Conservation (phyloP, 768 basidiomycete species). For the Zangia roseola region DNA sequence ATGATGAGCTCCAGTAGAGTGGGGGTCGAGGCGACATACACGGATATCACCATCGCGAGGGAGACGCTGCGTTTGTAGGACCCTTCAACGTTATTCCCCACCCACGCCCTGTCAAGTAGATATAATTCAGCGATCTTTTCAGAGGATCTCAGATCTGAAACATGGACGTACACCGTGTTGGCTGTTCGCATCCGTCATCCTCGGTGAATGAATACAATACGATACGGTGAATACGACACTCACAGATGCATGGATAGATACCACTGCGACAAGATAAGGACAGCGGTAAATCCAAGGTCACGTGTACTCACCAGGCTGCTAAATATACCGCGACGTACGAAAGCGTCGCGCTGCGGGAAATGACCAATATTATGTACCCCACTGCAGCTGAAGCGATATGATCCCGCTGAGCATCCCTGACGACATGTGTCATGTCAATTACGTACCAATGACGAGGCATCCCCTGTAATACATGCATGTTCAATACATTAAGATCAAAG, state of each 20-base stretch:
- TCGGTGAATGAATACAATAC: background rate
- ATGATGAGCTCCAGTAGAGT: background rate
- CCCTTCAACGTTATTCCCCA: conserved; percentile 72
- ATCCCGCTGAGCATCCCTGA: background rate
- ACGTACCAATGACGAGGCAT: conserved; percentile 28
- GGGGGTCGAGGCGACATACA: conserved; percentile 38
- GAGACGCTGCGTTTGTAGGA: conserved; percentile 74
- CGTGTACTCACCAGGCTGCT: conserved; percentile 55
- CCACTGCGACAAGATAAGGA: conserved; percentile 40
- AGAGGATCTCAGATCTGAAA: background rate
- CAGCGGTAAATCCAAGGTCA: background rate
- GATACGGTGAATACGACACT: conserved; percentile 26
- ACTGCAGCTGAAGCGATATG: conserved; percentile 39
- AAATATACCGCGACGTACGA: conserved; percentile 74
- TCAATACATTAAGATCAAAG: background rate
- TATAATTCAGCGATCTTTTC: background rate
- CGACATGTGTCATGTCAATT: background rate
- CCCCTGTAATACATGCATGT: conserved; percentile 11
- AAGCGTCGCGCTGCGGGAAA: conserved; percentile 57
- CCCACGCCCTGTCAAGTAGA: conserved; percentile 41
- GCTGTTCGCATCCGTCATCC: conserved; percentile 34
- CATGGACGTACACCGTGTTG: conserved; percentile 50
- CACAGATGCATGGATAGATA: conserved; percentile 72
- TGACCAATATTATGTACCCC: conserved; percentile 71
- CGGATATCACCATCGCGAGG: conserved; percentile 66